Percentiles rank a stretch among this genome's conserved stretches.
Evolutionary conservation across 2,329 filamentous ascomycete species (phyloP).

Genomic region (Xylariaceae sp.): DNA sequence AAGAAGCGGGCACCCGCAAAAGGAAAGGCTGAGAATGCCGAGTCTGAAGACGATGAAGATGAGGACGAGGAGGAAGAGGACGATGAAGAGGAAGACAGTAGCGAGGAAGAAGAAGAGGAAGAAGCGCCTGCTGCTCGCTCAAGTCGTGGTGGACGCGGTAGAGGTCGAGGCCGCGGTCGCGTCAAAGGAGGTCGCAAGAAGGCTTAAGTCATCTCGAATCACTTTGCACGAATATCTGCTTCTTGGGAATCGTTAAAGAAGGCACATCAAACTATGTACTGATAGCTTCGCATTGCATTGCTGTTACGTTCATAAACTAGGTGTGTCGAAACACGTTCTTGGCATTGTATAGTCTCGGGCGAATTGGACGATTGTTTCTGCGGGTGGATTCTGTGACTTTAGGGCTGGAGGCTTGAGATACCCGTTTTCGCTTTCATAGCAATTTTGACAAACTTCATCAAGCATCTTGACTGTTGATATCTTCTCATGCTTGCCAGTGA

Average conservation of each 20-base stretch:
- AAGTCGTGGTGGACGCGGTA: constrained; percentile 20
- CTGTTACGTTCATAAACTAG: no score
- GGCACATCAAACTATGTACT: no score
- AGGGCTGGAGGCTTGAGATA: constrained; percentile 13
- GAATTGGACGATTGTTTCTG: background rate
- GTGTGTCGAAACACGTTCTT: no score
- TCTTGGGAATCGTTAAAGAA: no score
- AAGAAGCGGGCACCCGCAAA: constrained; percentile 34
- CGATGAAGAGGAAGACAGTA: background rate
- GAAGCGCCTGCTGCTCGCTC: constrained; percentile 24
- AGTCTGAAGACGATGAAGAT: background rate
- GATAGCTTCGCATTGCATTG: no score
- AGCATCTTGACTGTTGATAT: no score
- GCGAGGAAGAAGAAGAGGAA: constrained; percentile 20
- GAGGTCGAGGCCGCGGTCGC: constrained; percentile 26
- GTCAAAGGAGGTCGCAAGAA: constrained; percentile 27
- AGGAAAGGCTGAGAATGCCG: background rate
- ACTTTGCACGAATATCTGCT: no score
- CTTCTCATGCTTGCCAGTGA: no score
- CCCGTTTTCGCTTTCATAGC: constrained; percentile 1
- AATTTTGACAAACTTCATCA: no score
- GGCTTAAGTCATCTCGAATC: constrained; percentile 6
- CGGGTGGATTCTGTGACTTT: background rate
- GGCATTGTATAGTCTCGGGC: background rate
- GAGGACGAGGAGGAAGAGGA: background rate